These are phyloP conservation scores for Annulohypoxylon moriforme DNA, from an alignment of 495 filamentous ascomycete species.

Conservation along the genomic window DNA sequence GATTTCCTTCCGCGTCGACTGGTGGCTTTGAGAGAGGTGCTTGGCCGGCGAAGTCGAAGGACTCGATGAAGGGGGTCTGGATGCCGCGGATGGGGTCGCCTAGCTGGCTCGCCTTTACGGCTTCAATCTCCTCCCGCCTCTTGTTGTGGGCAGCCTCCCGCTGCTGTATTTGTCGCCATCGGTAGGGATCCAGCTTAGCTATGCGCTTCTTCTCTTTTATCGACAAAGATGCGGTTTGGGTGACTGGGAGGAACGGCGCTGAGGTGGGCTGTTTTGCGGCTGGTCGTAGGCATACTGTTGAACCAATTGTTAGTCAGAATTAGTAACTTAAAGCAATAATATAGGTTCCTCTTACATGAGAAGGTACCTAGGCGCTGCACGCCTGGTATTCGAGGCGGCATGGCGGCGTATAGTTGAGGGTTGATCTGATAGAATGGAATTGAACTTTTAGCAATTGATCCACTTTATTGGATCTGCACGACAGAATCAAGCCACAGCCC, in stretches of 20 bases:
- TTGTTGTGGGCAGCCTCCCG: slow-evolving; percentile 83
- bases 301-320: slow-evolving; percentile 36
- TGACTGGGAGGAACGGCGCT: slow-evolving; percentile 54
- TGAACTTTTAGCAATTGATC: slow-evolving; percentile 38
- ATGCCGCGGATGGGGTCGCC: slow-evolving; percentile 84
- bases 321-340: background rate
- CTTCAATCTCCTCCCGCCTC: slow-evolving; percentile 72
- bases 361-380: slow-evolving; percentile 71
- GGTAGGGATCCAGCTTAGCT: slow-evolving; percentile 71
- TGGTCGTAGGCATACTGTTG: slow-evolving; percentile 61
- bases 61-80: slow-evolving; percentile 83
- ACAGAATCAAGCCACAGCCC: background rate
- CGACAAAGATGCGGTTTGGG: slow-evolving; percentile 63
- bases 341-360: slow-evolving; percentile 61
- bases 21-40: slow-evolving; percentile 46
- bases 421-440: slow-evolving; percentile 25
- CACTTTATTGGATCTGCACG: slow-evolving; percentile 29
- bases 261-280: slow-evolving; percentile 47
- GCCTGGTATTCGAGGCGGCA: slow-evolving; percentile 80
- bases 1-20: slow-evolving; percentile 52
- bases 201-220: slow-evolving; percentile 58
- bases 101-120: slow-evolving; percentile 66
- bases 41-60: slow-evolving; percentile 73
- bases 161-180: slow-evolving; percentile 76
- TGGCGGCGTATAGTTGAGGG: slow-evolving; percentile 53